Conservation (phyloP, 306 rosid genomes). For the Cucurbita moschata region DNA sequence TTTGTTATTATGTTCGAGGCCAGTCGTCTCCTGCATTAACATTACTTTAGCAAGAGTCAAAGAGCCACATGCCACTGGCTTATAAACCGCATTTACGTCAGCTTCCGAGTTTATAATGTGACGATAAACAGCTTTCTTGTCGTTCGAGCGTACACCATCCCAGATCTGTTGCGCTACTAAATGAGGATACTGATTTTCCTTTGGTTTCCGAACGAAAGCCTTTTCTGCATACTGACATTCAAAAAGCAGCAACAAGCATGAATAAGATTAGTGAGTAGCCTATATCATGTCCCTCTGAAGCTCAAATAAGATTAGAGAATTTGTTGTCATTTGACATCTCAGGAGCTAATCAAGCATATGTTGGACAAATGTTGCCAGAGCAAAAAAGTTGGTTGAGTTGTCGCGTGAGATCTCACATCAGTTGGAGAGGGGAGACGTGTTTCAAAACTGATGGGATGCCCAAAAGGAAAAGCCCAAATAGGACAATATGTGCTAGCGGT, state of each 20-base stretch:
- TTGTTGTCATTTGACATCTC: neutral
- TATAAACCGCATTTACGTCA: conserved; percentile 60
- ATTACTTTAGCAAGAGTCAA: conserved; percentile 88
- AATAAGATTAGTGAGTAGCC: neutral
- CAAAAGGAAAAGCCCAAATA: no score
- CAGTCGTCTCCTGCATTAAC: conserved; percentile 67
- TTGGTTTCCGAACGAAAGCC: conserved; percentile 67
- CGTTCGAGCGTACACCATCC: conserved; percentile 85
- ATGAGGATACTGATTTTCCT: conserved; percentile 58
- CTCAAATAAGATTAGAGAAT: neutral
- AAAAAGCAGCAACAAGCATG: neutral
- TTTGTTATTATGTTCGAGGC: conserved; percentile 36
- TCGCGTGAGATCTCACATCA: no score
- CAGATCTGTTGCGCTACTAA: conserved; percentile 74
- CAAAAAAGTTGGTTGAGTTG: no score
- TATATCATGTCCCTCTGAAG: neutral
- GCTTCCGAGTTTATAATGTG: conserved; percentile 73
- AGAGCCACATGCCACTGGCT: conserved; percentile 43
- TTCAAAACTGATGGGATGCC: no score
- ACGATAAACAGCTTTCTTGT: conserved; percentile 87
- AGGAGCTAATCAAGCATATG: neutral
- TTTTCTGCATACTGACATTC: conserved; percentile 85
- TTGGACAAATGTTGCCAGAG: neutral
- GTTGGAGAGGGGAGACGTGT: no score
- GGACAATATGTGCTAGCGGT: no score